A percentile compares a stretch with the other conserved stretches of the same genome.
phyloP scores from a whole-genome alignment of 2,329 filamentous ascomycete species.

The Dothidotthia symphoricarpi region DNA sequence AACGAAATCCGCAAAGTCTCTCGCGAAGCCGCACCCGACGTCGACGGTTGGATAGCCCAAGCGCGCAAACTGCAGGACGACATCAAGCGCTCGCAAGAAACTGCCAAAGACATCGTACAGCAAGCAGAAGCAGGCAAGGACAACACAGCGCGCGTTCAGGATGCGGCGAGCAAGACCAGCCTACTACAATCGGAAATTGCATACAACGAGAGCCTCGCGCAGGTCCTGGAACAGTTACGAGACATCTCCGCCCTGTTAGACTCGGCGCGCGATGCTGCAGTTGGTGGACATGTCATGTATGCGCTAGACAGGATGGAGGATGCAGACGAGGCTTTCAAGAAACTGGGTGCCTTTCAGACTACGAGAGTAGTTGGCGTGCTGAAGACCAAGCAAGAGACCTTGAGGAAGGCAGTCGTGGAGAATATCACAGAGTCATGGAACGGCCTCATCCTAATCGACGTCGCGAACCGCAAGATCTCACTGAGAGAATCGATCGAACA shows the following conservation, averaged over 20 bases:
- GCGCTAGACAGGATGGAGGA: slow-evolving; percentile 52
- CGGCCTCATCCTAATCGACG: slow-evolving; percentile 63
- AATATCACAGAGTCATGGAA: slow-evolving; percentile 71
- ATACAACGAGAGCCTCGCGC: slow-evolving; percentile 57
- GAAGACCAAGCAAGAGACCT: slow-evolving; percentile 61
- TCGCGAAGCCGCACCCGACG: slow-evolving; percentile 71
- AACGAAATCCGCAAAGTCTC: slow-evolving; percentile 74
- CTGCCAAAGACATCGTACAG: slow-evolving; percentile 77
- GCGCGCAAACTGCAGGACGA: slow-evolving; percentile 82
- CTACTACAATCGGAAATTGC: slow-evolving; percentile 59
- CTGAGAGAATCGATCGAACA: slow-evolving; percentile 53
- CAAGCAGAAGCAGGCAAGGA: slow-evolving; percentile 69
- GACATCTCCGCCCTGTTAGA: slow-evolving; percentile 52
- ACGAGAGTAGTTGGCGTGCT: slow-evolving; percentile 65
- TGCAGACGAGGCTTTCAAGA: slow-evolving; percentile 55
- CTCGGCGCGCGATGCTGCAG: slow-evolving; percentile 47
- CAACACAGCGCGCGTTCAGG: slow-evolving; percentile 63
- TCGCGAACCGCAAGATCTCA: slow-evolving; percentile 54
- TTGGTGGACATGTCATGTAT: slow-evolving; percentile 45
- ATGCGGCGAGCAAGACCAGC: slow-evolving; percentile 55
- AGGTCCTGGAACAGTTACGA: slow-evolving; percentile 52
- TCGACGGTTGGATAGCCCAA: slow-evolving; percentile 82
- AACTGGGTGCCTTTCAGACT: slow-evolving; percentile 60
- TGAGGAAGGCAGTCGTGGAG: slow-evolving; percentile 66
- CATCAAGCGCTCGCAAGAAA: slow-evolving; percentile 73